Base-by-base conservation (phyloP, 495 filamentous ascomycete species). In the Symbiotaphrina buchneri region DNA sequence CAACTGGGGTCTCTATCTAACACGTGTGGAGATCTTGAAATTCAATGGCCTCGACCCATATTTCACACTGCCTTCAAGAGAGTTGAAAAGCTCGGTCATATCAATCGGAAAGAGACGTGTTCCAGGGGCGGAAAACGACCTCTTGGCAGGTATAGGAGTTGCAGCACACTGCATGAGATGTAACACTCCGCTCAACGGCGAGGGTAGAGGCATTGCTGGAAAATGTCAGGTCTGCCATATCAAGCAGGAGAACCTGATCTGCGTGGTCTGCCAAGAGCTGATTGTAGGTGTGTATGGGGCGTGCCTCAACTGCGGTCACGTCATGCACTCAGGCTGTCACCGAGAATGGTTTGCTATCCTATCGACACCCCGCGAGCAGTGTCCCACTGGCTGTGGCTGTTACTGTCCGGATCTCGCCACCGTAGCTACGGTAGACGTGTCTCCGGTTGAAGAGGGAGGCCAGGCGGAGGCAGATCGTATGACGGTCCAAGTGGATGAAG, bases 1-100 rank as follows among this genome's bases (percentile, higher is more conserved):
- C 27, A 65, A 74, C 34, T 94, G 85, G 84, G 63, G 65, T n/a
- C 56, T 85, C 5, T 72, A 74, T 0, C 56, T 78, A 3, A 61
- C 72, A 19, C 61, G 74, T 11, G 65, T 80, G 5, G 81, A 93
- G 49, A 65, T 94, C 14, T 55, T 91, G 33, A 90, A 90, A 41
- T 85, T 84, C 47, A 75, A 80, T 27, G 60, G 65, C 3, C 47
- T 75, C 10, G 35, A 38, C 19, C 21, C 35, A 6, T 48, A 47
- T 32, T 49, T 43, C 28, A 7, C 30, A 27, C 7, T 13, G 7
- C 13, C 13, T 7, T 25, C 22, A 13, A 7, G 13, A 25, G 22
- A 25, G 13, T 7, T 8, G 13, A 25, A 25, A 25, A 13, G 13
- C 13, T 36, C 31, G 6, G 22, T 35, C 13, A 27, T 27, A 13